These are phyloP conservation scores for Conticribra guillardii DNA, from an alignment of 108 stramenopile genomes.

Conservation along the genomic window DNA sequence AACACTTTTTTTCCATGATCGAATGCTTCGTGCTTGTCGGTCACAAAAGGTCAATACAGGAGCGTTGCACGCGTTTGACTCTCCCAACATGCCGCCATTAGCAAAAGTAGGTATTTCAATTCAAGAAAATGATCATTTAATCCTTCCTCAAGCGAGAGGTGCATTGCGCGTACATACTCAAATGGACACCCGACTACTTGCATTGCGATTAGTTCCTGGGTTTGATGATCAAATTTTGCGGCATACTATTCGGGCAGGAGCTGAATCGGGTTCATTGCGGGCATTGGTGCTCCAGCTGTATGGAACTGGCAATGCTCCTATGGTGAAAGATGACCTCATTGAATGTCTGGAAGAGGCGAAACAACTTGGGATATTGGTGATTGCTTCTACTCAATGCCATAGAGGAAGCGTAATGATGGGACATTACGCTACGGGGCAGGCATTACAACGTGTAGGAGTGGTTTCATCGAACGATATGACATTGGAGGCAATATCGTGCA, in stretches of 20 bases:
- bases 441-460: conserved; percentile 82
- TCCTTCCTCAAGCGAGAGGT: conserved; percentile 77
- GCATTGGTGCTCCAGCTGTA: conserved; percentile 94
- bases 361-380: conserved; percentile 81
- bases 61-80: conserved; percentile 92
- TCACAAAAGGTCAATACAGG: conserved; percentile 87
- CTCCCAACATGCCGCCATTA: conserved; percentile 93
- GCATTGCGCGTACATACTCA: conserved; percentile 82
- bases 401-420: conserved; percentile 89
- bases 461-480: conserved; percentile 96
- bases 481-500: conserved; percentile 89
- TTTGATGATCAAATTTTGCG: conserved; percentile 87
- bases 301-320: conserved; percentile 95
- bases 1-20: conserved; percentile 92
- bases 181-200: conserved; percentile 91
- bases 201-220: conserved; percentile 91
- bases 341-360: conserved; percentile 69
- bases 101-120: conserved; percentile 91
- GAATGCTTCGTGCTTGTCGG: conserved; percentile 90
- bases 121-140: conserved; percentile 73
- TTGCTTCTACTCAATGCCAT: conserved; percentile 94
- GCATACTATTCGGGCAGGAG: conserved; percentile 56
- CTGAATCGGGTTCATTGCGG: conserved; percentile 49
- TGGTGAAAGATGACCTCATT: conserved; percentile 76
- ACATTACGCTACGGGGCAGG: conserved; percentile 91